Conservation (phyloP, 495 filamentous ascomycete species). For the Penicillium coprophilum region DNA sequence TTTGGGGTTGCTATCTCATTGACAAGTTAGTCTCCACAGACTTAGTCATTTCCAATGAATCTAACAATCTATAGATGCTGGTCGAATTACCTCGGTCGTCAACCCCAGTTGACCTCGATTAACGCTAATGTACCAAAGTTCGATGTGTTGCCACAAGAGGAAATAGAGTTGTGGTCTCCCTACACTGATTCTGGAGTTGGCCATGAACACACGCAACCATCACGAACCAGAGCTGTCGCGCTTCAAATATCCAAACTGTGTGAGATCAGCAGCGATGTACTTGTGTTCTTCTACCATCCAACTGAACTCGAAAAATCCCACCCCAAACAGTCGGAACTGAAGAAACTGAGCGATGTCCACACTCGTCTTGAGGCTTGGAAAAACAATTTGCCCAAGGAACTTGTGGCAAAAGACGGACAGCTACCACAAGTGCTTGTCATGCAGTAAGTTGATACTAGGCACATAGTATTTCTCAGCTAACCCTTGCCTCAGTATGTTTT, state of each 20-base stretch:
- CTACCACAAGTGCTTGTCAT: conserved; percentile 87
- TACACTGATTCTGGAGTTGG: conserved; percentile 82
- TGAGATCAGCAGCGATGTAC: conserved; percentile 89
- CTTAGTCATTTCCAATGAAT: background rate
- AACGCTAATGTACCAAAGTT: conserved; percentile 82
- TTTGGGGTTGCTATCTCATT: conserved; percentile 98
- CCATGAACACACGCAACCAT: conserved; percentile 70
- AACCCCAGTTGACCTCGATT: conserved; percentile 78
- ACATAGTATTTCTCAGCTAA: conserved; percentile 26
- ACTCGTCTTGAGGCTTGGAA: conserved; percentile 90
- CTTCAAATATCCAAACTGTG: conserved; percentile 80
- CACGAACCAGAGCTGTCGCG: conserved; percentile 78
- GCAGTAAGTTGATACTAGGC: conserved; percentile 66
- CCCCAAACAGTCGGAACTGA: conserved; percentile 78
- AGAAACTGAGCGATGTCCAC: conserved; percentile 89
- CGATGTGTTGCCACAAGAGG: conserved; percentile 88
- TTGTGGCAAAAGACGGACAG: conserved; percentile 86
- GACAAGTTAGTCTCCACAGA: conserved; percentile 64
- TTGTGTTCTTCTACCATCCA: conserved; percentile 89
- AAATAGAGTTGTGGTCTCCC: conserved; percentile 80
- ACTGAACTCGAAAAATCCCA: conserved; percentile 55
- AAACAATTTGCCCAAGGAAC: conserved; percentile 77
- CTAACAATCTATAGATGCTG: conserved; percentile 63
- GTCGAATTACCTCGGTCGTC: conserved; percentile 94
- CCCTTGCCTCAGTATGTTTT: conserved; percentile 75